A percentile compares a stretch with the other conserved stretches of the same genome.
Evolutionary conservation across 805 yeast species (phyloP).

Genomic region (Myxozyma lipomycoides): DNA sequence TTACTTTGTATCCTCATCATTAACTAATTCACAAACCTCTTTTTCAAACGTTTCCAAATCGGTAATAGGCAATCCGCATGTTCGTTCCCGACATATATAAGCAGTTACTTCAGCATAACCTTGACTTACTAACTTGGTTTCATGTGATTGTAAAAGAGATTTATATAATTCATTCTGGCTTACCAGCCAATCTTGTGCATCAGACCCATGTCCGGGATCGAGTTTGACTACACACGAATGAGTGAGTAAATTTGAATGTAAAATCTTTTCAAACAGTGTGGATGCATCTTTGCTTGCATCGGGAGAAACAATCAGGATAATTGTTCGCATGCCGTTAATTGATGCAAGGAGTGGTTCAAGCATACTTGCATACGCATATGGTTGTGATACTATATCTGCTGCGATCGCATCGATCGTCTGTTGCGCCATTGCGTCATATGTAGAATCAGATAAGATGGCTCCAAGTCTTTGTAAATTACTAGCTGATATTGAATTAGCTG

Average conservation of each 20-base stretch:
- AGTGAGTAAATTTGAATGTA: conserved; percentile 10
- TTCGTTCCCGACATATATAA: conserved; percentile 15
- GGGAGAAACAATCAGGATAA: conserved; percentile 11
- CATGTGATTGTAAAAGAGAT: conserved; percentile 2
- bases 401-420: conserved; percentile 18
- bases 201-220: not conserved
- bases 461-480: conserved; percentile 35
- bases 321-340: conserved; percentile 15
- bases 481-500: conserved; percentile 38
- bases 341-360: conserved; percentile 16
- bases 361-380: conserved; percentile 17
- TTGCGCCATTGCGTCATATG: conserved; percentile 12
- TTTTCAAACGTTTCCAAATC: conserved; percentile 4
- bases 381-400: conserved; percentile 16
- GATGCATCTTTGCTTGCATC: not conserved
- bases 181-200: conserved; percentile 11
- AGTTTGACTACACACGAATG: conserved; percentile 13
- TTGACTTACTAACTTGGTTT: not conserved
- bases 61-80: conserved; percentile 22
- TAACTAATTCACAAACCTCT: not conserved
- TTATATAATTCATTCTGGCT: conserved; percentile 9
- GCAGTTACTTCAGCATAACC: conserved; percentile 2
- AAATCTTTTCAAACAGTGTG: not conserved
- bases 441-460: conserved; percentile 20
- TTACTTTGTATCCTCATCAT: no score